Percentiles rank a stretch among this genome's conserved stretches.
These are phyloP conservation scores for Dianthus caryophyllus DNA, from an alignment of 148 eudicot species.

Conservation along the genomic window DNA sequence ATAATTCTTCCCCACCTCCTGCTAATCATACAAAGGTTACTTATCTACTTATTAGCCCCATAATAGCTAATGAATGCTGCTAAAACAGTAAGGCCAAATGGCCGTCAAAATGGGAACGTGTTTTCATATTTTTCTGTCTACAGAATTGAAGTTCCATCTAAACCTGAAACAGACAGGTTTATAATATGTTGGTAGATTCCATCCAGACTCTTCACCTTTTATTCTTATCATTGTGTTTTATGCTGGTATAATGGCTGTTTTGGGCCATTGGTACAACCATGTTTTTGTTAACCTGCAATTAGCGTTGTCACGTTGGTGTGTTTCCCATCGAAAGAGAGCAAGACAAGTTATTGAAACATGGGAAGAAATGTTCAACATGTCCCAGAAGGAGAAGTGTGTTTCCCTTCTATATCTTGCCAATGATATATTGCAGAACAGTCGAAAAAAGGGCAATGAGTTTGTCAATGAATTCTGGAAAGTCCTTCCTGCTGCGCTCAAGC, in stretches of 20 bases:
- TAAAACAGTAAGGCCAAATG: background rate
- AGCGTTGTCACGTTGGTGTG: conserved; percentile 87
- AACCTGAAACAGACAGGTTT: background rate
- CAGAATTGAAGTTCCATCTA: background rate
- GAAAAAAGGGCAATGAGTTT: conserved; percentile 88
- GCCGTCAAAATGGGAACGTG: background rate
- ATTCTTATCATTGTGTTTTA: background rate
- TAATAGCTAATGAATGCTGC: background rate
- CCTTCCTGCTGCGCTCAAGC: conserved; percentile 79
- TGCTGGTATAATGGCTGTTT: conserved; percentile 4
- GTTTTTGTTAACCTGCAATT: conserved; percentile 44
- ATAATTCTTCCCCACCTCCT: background rate
- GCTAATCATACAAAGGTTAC: background rate
- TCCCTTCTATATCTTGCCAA: conserved; percentile 78
- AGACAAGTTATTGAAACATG: conserved; percentile 85
- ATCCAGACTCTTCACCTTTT: background rate
- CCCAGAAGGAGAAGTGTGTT: conserved; percentile 63
- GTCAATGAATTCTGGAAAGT: conserved; percentile 98
- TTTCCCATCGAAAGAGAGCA: conserved; percentile 73
- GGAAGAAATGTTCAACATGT: conserved; percentile 67
- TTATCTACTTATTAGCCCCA: background rate
- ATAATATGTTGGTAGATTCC: background rate
- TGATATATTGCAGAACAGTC: conserved; percentile 92
- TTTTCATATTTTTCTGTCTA: background rate
- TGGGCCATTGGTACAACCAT: background rate